Percentiles rank a stretch among this genome's conserved stretches.
These are phyloP conservation scores for Urostyla sp. DNA, from an alignment of 73 alveolate genomes.

Conservation along the genomic window DNA sequence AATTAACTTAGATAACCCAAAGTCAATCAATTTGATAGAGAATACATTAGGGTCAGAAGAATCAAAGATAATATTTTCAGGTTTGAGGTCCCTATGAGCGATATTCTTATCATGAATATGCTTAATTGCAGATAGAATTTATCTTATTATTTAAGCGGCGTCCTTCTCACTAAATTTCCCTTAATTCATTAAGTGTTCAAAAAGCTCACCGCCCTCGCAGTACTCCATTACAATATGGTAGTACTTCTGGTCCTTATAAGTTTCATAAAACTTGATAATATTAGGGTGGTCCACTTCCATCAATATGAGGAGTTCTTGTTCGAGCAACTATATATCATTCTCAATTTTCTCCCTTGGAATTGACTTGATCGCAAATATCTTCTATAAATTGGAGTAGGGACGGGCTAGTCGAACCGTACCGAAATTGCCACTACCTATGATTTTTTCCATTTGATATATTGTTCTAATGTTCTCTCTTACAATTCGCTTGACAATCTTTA, in stretches of 20 bases:
- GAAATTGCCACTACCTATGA: conserved; percentile 59
- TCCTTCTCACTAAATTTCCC: conserved; percentile 35
- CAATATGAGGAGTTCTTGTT: conserved; percentile 29
- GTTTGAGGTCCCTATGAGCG: conserved; percentile 55
- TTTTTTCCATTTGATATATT: conserved; percentile 47
- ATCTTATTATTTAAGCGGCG: conserved; percentile 8
- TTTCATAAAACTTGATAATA: conserved; percentile 47
- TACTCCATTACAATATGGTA: conserved; percentile 42
- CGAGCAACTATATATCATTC: conserved; percentile 37
- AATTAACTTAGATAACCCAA: conserved; percentile 27
- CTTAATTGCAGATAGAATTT: conserved; percentile 36
- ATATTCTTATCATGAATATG: conserved; percentile 51
- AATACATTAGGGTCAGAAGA: not conserved
- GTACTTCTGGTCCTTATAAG: conserved; percentile 14
- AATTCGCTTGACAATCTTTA: conserved; percentile 14
- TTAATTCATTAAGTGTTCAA: not conserved
- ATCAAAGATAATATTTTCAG: conserved; percentile 39
- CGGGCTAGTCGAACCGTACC: conserved; percentile 65
- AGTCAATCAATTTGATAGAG: conserved; percentile 27
- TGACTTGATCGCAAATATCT: conserved; percentile 50
- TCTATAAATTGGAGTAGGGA: conserved; percentile 33
- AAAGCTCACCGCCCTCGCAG: conserved; percentile 56
- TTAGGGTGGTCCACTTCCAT: conserved; percentile 64
- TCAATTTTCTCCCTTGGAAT: conserved; percentile 44
- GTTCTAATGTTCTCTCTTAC: conserved; percentile 38